Conservation (phyloP, 495 filamentous ascomycete genomes). For the Aspergillus ostianus region DNA sequence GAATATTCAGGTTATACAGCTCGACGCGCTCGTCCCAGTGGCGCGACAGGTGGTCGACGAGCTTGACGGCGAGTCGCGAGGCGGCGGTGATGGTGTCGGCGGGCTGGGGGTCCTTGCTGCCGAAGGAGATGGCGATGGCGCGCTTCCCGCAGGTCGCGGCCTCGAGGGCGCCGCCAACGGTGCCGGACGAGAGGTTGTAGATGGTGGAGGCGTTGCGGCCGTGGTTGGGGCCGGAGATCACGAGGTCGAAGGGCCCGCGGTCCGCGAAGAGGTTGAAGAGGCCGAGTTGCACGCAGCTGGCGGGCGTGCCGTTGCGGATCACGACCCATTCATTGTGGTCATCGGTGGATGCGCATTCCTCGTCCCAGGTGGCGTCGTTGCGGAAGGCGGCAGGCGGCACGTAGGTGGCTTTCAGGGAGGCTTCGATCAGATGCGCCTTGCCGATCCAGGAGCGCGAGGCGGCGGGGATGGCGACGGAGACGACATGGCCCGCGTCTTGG, state of each 20-base stretch:
- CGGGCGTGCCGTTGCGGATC: conserved; percentile 78
- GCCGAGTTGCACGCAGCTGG: conserved; percentile 84
- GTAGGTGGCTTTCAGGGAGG: conserved; percentile 77
- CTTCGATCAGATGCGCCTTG: conserved; percentile 91
- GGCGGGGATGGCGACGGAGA: conserved; percentile 90
- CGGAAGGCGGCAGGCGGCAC: conserved; percentile 64
- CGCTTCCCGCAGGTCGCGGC: conserved; percentile 76
- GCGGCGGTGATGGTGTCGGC: conserved; percentile 66
- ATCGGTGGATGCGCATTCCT: conserved; percentile 18
- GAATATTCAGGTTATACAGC: conserved; percentile 86
- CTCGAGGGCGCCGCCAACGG: conserved; percentile 88
- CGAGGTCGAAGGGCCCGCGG: conserved; percentile 73
- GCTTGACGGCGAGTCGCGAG: conserved; percentile 60
- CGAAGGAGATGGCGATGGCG: conserved; percentile 82
- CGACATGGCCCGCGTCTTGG: conserved; percentile 71
- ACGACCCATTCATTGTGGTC: conserved; percentile 67
- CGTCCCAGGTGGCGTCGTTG: conserved; percentile 50
- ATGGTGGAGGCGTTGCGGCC: conserved; percentile 91
- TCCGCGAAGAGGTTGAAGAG: conserved; percentile 82
- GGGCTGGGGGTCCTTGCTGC: conserved; percentile 73
- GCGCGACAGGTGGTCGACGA: conserved; percentile 69
- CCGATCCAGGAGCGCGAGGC: conserved; percentile 95
- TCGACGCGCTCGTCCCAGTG: conserved; percentile 79
- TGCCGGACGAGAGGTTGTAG: conserved; percentile 84
- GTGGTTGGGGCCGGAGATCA: conserved; percentile 91